Percentiles rank a stretch among this genome's conserved stretches.
phyloP scores from a whole-genome alignment of 2,329 filamentous ascomycete species.

The Epichloe brachyelytri region DNA sequence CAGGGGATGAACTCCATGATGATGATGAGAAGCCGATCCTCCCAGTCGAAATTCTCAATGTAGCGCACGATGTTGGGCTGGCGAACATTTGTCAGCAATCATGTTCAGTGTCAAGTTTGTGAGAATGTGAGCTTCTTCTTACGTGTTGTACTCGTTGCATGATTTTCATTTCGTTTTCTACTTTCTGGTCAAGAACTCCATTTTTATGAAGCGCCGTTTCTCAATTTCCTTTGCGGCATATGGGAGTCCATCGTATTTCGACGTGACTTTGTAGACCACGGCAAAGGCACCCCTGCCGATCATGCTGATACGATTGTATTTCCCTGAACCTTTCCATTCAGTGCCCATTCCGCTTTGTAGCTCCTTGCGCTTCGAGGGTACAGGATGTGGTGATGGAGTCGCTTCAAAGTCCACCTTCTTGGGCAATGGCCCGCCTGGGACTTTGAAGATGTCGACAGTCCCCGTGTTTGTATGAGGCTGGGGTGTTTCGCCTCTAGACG shows the following conservation, averaged over 20 bases:
- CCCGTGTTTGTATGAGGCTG: slow-evolving; percentile 18
- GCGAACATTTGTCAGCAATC: neutral
- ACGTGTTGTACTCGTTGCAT: slow-evolving; percentile 80
- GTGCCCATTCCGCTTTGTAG: slow-evolving; percentile 25
- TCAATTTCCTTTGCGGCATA: slow-evolving; percentile 93
- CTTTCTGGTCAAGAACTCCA: slow-evolving; percentile 74
- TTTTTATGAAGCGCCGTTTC: slow-evolving; percentile 91
- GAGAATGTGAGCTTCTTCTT: slow-evolving; percentile 22
- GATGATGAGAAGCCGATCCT: slow-evolving; percentile 77
- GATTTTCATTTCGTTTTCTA: slow-evolving; percentile 94
- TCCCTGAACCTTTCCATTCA: slow-evolving; percentile 72
- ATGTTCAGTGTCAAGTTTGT: neutral
- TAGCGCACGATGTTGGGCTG: slow-evolving; percentile 85
- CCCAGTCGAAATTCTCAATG: slow-evolving; percentile 75
- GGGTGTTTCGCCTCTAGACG: slow-evolving; percentile 34
- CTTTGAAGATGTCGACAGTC: slow-evolving; percentile 26
- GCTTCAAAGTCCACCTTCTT: slow-evolving; percentile 5
- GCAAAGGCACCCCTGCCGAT: slow-evolving; percentile 95
- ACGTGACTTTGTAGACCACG: slow-evolving; percentile 79
- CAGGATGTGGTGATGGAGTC: slow-evolving; percentile 3
- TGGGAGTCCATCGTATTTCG: slow-evolving; percentile 68
- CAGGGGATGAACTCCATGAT: slow-evolving; percentile 86
- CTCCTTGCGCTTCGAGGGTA: slow-evolving; percentile 15
- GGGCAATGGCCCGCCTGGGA: slow-evolving; percentile 9
- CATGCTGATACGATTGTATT: slow-evolving; percentile 69